Base-by-base conservation (phyloP, 352 stramenopile species). In the Phytophthora palmivora region DNA sequence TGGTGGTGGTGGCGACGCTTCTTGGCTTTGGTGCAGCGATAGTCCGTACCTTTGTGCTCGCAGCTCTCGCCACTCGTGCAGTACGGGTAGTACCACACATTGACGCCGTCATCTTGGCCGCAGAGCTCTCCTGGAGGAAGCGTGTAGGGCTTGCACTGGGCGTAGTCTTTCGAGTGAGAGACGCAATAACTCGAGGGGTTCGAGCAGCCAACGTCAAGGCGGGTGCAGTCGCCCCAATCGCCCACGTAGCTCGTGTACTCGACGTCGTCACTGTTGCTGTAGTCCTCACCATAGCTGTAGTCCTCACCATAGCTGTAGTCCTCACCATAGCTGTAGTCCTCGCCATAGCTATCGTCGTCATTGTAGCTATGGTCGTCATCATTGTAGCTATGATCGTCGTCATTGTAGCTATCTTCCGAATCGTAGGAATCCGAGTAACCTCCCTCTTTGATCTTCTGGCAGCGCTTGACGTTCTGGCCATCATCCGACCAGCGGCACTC, bases 111-210 rank as follows among this genome's bases (percentile, higher is more conserved):
- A 11, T 70, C 18, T 41, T 78, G 70, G 34, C 70, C 70, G 36
- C 70, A 78, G 26, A 78, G 21, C 39, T 72, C 61, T 11, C 65
- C 64, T 12, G 44, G 19, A 3, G 55, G 45, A 6, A 78, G 65
- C 15, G 51, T 70, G 9, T 38, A 42, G 1, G 70, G 70, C 52
- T 75, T 78, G 65, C 65, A 78, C 45, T 78, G 60, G 8, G 65
- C 41, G 65, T 75, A 75, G 10, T 53, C 53, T 9, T 19, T n/a
- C 33, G 69, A 78, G 64, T 78, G 45, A 9, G 22, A 19, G n/a
- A 68, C 11, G 51, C 69, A 77, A 51, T 24, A 48, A 42, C 47
- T 66, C 10, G 28, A 28, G 22, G 45, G 33, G 24, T 43, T 44
- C 12, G 46, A 41, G 41, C 67, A 75, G 18, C 46, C 33, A 1